Base-by-base conservation (phyloP, 805 yeast genomes). In the Torulaspora microellipsoides region DNA sequence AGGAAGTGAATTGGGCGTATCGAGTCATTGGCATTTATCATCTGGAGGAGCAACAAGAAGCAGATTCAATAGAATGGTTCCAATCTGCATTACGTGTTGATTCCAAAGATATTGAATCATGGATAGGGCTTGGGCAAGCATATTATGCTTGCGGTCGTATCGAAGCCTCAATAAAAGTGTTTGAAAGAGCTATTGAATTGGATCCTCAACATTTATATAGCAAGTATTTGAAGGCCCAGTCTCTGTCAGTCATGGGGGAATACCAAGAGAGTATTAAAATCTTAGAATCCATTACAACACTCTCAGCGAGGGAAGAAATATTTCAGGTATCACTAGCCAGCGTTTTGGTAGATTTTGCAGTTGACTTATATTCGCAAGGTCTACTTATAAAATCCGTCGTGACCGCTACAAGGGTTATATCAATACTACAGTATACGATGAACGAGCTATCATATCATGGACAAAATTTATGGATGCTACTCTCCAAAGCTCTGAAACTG, bases 101-200 rank as follows among this genome's bases (percentile, higher is more conserved):
- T 34, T 69, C 83, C 0, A 50, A 58, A 41, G 97, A 93, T 63
- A 60, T 77, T 1, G 83, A 85, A 51, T 83, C 95, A 2, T 91
- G 98, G 97, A 71, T 85, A 25, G 96, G 96, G 1, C 69, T 93
- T n/a, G 99, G 99, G n/a, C 98, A 93, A 61, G 91, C 96, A 0
- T 93, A 93, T 62, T 70, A 76, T 42, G 77, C 80, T 20, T 79
- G 93, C 62, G 99, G 99, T 2, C 73, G 96, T 48, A 69, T 83
- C 34, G 90, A 86, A 43, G 95, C 98, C 2, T 87, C 96, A 0
- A 71, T 77, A 8, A 89, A 85, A 62, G 97, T 93, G 1, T 85
- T 89, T 54, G 71, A 69, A 27, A 80, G 80, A 45, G 87, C 90
- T 0, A 56, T 78, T 35, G 71, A 71, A 31, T 52, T 83, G 5